Base-by-base conservation (phyloP, 192 early-diverging fungal species). In the Backusella australiensis region DNA sequence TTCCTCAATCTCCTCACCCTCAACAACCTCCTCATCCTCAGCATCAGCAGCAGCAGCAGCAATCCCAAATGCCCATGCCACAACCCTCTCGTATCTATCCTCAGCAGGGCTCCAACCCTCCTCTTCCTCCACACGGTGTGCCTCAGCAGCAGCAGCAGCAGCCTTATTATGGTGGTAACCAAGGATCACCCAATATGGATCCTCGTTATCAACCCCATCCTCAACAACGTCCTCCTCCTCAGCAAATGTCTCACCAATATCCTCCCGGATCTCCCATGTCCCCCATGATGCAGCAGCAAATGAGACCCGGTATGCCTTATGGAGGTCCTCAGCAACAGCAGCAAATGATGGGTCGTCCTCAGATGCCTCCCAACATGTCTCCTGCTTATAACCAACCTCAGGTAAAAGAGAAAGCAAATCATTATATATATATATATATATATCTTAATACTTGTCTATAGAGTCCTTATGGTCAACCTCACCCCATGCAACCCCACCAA, bases 401-500 rank as follows among this genome's bases (percentile, higher is more conserved):
- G 42, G 70, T 71, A 41, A 38, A 69, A 14, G n/a, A 69, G 11
- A 39, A 39, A n/a, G 17, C 4, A 34, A 49, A 52, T 26, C 12
- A 69, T 38, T 4, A 34, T 67, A 35, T 35, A 32, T 26, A 32
- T 68, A 26, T 26, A 26, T 26, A 19, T 19, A 19, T 35, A 34
- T 8, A 12, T 14, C 29, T 26, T 36, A 23, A 41, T 3, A 32
- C 32, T 32, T 32, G 32, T 32, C 2, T 32, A 42, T 46, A 71
- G 70, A 44, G 39, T 7, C 70, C 70, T 46, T 71, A 71, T 71
- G 70, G 70, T 7, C n/a, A 29, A 49, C 69, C 84, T 80, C 83
- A 85, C 84, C 79, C 83, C 83, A 80, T 80, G 82, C 69, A 80
- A 81, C 72, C 69, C n/a, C 32, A 78, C 2, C 44, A 34, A 73